Evolutionary conservation across 106 monocot genomes (phyloP).

Genomic region (Allium sativum): DNA sequence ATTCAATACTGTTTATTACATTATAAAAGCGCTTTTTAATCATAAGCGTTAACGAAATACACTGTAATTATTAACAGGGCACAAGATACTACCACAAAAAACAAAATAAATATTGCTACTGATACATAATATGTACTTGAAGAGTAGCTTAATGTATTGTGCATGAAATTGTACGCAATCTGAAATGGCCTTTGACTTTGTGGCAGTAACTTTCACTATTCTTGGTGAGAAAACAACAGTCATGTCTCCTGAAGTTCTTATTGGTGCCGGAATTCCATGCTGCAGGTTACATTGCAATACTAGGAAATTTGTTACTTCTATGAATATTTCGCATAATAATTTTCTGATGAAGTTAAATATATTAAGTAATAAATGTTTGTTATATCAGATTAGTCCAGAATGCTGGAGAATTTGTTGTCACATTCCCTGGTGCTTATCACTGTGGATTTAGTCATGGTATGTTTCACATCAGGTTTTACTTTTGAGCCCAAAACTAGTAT

Average conservation of each 20-base stretch:
- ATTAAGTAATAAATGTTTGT: background rate
- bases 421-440: slow-evolving; percentile 96
- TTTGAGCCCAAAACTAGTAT: no score
- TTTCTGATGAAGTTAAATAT: slow-evolving; percentile 1
- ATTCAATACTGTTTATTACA: no score
- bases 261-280: slow-evolving; percentile 80
- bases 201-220: slow-evolving; percentile 79
- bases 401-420: slow-evolving; percentile 97
- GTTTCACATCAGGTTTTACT: background rate
- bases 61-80: no score
- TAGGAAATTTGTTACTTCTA: no score
- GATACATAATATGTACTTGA: no score
- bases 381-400: slow-evolving; percentile 89
- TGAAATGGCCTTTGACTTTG: slow-evolving; percentile 1
- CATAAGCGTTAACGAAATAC: no score
- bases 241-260: slow-evolving; percentile 92
- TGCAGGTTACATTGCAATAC: slow-evolving; percentile 56
- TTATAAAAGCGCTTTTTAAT: no score
- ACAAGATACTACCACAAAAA: no score
- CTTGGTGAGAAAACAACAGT: slow-evolving; percentile 88
- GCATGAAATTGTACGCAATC: no score
- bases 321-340: background rate
- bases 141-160: no score
- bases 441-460: slow-evolving; percentile 90
- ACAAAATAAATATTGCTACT: no score